These are phyloP conservation scores for Diaporthe citriasiana DNA, from an alignment of 2,329 filamentous ascomycete species.

Conservation along the genomic window DNA sequence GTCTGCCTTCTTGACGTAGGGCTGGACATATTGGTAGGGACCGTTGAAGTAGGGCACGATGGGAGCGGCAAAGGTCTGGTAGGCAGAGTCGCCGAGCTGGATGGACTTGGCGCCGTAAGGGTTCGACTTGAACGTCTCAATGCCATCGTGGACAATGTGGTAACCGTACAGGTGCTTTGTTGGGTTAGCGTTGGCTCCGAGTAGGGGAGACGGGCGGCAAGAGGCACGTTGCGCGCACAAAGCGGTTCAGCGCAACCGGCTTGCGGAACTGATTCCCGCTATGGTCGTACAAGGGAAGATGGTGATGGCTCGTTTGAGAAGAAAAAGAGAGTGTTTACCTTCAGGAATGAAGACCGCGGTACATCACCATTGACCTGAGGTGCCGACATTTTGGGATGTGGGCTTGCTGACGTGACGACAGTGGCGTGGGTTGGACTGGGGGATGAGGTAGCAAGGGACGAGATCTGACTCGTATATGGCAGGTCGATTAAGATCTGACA, in stretches of 20 bases:
- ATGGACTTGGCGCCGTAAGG: slow-evolving; percentile 88
- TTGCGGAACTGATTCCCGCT: not conserved
- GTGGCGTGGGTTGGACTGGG: slow-evolving; percentile 10
- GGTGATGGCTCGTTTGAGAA: not conserved
- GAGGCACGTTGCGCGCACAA: not conserved
- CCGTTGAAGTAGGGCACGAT: slow-evolving; percentile 83
- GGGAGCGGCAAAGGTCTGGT: slow-evolving; percentile 82
- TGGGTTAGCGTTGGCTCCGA: slow-evolving; percentile 38
- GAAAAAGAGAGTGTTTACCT: slow-evolving; percentile 54
- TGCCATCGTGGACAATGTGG: slow-evolving; percentile 83
- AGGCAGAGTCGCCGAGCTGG: slow-evolving; percentile 80
- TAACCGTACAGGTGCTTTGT: slow-evolving; percentile 85
- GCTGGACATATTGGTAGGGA: slow-evolving; percentile 85
- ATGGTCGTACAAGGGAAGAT: not conserved
- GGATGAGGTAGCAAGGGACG: slow-evolving; percentile 6
- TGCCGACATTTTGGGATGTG: slow-evolving; percentile 49
- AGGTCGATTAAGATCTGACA: slow-evolving; percentile 23
- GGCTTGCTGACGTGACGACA: not conserved
- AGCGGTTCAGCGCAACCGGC: not conserved
- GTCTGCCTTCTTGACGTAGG: slow-evolving; percentile 88
- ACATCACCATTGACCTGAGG: slow-evolving; percentile 67
- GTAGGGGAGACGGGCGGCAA: not conserved
- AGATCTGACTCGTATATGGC: slow-evolving; percentile 30
- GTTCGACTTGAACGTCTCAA: slow-evolving; percentile 84
- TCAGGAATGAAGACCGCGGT: slow-evolving; percentile 63